phyloP scores from a whole-genome alignment of 495 filamentous ascomycete genomes.

The Talaromyces ruber region DNA sequence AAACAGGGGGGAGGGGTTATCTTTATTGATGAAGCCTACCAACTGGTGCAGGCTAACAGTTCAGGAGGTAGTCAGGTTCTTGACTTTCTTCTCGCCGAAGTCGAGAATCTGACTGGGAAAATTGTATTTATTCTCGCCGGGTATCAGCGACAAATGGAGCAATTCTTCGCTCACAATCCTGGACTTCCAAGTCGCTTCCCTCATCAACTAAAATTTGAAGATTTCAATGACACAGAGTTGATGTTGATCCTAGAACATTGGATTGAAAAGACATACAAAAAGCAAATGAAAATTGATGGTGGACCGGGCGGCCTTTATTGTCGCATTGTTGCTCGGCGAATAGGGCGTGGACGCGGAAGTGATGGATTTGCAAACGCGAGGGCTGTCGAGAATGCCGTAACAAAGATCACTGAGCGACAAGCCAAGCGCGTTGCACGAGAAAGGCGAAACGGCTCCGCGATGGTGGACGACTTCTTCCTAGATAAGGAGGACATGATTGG shows the following conservation, averaged over 20 bases:
- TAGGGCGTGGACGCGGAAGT: slow-evolving; percentile 52
- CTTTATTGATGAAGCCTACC: slow-evolving; percentile 72
- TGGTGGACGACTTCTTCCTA: slow-evolving; percentile 27
- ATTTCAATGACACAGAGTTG: slow-evolving; percentile 63
- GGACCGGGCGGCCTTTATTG: slow-evolving; percentile 55
- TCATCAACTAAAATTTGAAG: slow-evolving; percentile 52
- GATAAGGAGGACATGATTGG: no score
- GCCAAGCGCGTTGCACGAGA: background rate
- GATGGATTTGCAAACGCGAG: slow-evolving; percentile 30
- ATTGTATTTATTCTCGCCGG: slow-evolving; percentile 72
- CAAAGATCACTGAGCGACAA: background rate
- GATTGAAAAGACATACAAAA: slow-evolving; percentile 42
- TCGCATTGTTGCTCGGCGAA: slow-evolving; percentile 51
- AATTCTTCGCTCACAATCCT: slow-evolving; percentile 70
- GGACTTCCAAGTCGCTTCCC: slow-evolving; percentile 69
- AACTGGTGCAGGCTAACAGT: slow-evolving; percentile 39
- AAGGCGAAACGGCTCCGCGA: slow-evolving; percentile 1
- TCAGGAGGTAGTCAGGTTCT: slow-evolving; percentile 52
- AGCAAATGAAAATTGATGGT: slow-evolving; percentile 50
- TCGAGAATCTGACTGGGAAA: slow-evolving; percentile 68
- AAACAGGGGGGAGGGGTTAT: slow-evolving; percentile 57
- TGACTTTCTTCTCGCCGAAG: slow-evolving; percentile 65
- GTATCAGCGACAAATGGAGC: slow-evolving; percentile 72
- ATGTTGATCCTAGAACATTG: slow-evolving; percentile 38
- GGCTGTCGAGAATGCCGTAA: background rate